Evolutionary conservation across 257 asterid species (phyloP), one percentile per base, ranked within the genome.

Genomic region (Paraleonurus japonicus): DNA sequence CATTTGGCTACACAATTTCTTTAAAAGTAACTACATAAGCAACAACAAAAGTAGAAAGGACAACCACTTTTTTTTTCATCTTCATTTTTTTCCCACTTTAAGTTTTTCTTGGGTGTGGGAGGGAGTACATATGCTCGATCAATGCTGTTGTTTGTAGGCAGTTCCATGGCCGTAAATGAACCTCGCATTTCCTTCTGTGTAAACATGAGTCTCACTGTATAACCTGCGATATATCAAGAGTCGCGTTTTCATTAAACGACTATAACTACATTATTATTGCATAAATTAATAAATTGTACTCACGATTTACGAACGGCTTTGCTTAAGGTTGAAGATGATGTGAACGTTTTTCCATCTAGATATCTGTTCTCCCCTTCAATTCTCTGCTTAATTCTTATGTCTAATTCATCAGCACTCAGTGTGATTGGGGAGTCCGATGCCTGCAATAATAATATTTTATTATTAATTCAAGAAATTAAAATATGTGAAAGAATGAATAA

Each of bases 251-350:
- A 13, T 0, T n/a, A 0, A n/a, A 47, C 22, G 10, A 47, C 16
- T 47, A n/a, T 47, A 7, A 8, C 43, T 7, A 35, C n/a, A 43
- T 13, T 43, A 13, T 43, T 13, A 15, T 43, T 4, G 4, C n/a
- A n/a, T 3, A 20, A 6, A n/a, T n/a, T 11, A 20, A 20, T 0
- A n/a, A 26, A 24, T 2, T 4, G 20, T 24, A 23, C 95, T 85
- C 66, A 92, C 98, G 98, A 85, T 75, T 87, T 80, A 23, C 97
- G 76, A 61, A 92, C 97, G 61, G 93, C 93, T 81, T 92, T 90
- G 91, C 95, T 87, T 55, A 92, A 84, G 65, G 92, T 90, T 13
- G 98, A 90, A 17, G 97, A 79, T 1, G 98, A 92, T 61, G 82
- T 76, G 81, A 93, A 88, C 47, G 98, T 88, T 41, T 88, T 83